A percentile compares a stretch with the other conserved stretches of the same genome.
These are phyloP conservation scores for Emydomyces testavorans DNA, from an alignment of 2,329 filamentous ascomycete species.

Conservation along the genomic window DNA sequence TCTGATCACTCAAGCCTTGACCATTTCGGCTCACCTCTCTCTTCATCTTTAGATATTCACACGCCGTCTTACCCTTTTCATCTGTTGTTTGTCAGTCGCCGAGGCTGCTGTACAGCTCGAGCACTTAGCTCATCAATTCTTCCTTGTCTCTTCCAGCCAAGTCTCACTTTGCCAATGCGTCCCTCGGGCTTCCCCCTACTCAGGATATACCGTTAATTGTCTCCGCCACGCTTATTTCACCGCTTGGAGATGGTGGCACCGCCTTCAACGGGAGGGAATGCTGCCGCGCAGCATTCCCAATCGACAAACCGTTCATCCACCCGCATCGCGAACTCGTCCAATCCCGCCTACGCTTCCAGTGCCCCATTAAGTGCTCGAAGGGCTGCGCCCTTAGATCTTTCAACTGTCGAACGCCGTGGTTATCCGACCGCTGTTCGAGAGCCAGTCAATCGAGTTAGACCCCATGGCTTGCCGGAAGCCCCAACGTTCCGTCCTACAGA, in stretches of 20 bases:
- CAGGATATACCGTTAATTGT: slow-evolving; percentile 9
- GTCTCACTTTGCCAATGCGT: slow-evolving; percentile 13
- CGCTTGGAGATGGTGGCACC: slow-evolving; percentile 33
- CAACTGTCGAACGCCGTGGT: slow-evolving; percentile 82
- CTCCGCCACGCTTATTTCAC: background rate
- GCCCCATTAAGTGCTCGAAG: slow-evolving; percentile 54
- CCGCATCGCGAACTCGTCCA: slow-evolving; percentile 32
- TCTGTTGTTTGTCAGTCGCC: background rate
- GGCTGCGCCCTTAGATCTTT: slow-evolving; percentile 63
- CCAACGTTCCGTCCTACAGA: slow-evolving; percentile 82
- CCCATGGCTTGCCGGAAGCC: slow-evolving; percentile 77
- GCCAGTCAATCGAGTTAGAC: slow-evolving; percentile 62
- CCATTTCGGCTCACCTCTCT: slow-evolving; percentile 1
- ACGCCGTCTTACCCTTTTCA: background rate
- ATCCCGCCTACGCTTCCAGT: slow-evolving; percentile 37
- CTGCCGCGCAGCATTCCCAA: slow-evolving; percentile 21
- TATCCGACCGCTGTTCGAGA: slow-evolving; percentile 67
- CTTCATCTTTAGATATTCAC: no score
- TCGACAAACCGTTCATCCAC: slow-evolving; percentile 27
- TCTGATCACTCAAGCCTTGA: background rate
- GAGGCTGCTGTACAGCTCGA: background rate
- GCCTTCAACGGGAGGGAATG: slow-evolving; percentile 30
- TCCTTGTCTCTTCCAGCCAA: background rate
- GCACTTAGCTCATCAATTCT: background rate
- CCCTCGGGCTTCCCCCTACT: slow-evolving; percentile 3